Percentiles rank a stretch among this genome's conserved stretches.
phyloP scores from a whole-genome alignment of 176 grass and related monocot species.

The Coix lacrymajobi region DNA sequence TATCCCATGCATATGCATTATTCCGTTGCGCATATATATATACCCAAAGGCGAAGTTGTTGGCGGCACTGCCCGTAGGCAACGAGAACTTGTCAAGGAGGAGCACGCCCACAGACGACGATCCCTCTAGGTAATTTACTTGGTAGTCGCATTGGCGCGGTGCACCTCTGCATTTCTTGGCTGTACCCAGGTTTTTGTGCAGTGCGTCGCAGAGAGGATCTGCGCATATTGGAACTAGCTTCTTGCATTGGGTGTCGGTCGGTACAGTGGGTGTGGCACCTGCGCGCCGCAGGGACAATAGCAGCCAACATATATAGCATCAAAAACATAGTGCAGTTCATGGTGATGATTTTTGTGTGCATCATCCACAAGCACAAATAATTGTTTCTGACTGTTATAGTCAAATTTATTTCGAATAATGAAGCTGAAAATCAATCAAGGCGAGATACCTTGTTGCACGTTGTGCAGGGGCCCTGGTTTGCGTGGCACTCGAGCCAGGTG shows the following conservation, averaged over 20 bases:
- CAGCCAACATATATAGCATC: neutral
- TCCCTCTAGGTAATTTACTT: conserved; percentile 29
- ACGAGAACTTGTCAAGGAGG: conserved; percentile 27
- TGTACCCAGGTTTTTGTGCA: neutral
- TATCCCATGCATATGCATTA: neutral
- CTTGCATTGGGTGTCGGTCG: neutral
- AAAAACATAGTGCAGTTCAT: too few species aligned
- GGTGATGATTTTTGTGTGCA: too few species aligned
- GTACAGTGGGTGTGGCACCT: conserved; percentile 49
- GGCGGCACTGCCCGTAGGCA: neutral
- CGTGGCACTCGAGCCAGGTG: conserved; percentile 67
- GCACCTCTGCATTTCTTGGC: neutral
- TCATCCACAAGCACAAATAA: too few species aligned
- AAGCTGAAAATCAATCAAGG: too few species aligned
- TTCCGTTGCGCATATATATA: too few species aligned
- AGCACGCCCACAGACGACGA: conserved; percentile 27
- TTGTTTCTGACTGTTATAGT: too few species aligned
- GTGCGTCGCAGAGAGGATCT: conserved; percentile 18
- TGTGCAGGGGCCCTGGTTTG: neutral
- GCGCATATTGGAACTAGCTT: conserved; percentile 45
- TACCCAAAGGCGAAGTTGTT: conserved; percentile 57
- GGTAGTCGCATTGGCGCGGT: conserved; percentile 31
- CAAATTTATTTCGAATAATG: too few species aligned
- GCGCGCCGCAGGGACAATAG: neutral
- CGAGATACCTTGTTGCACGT: conserved; percentile 49